Percentiles rank a stretch among this genome's conserved stretches.
Evolutionary conservation across 2,329 filamentous ascomycete genomes (phyloP).

Genomic region (Neurospora sp.): DNA sequence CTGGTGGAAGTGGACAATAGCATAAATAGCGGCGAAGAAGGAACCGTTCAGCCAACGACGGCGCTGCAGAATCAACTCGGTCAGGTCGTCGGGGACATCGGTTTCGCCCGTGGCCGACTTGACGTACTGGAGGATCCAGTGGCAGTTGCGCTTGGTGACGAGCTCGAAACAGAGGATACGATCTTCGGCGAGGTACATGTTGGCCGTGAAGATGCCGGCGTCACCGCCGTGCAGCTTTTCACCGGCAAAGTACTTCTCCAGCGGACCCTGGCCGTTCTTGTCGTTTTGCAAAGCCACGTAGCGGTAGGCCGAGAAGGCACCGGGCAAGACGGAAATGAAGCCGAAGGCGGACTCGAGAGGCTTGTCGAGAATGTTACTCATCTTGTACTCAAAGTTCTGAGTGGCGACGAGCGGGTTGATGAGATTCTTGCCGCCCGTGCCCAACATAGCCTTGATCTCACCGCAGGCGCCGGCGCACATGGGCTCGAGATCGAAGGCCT

Average conservation of each 20-base stretch:
- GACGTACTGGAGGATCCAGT: conserved; percentile 97
- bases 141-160: conserved; percentile 92
- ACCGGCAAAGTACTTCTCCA: conserved; percentile 95
- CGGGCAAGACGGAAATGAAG: conserved; percentile 92
- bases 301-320: conserved; percentile 96
- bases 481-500: conserved; percentile 93
- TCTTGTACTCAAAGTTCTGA: conserved; percentile 99
- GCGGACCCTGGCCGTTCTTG: conserved; percentile 81
- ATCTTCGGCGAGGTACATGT: conserved; percentile 99
- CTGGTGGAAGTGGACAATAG: conserved; percentile 89
- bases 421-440: conserved; percentile 71
- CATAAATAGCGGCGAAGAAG: conserved; percentile 96
- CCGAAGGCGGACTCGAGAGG: conserved; percentile 94
- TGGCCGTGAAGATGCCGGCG: conserved; percentile 94
- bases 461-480: conserved; percentile 97
- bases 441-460: conserved; percentile 98
- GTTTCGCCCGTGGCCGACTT: conserved; percentile 96
- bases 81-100: conserved; percentile 88
- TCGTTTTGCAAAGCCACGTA: conserved; percentile 94
- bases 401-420: conserved; percentile 90
- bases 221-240: conserved; percentile 91
- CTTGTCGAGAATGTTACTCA: conserved; percentile 98
- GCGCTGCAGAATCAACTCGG: conserved; percentile 89
- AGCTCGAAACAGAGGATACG: conserved; percentile 98
- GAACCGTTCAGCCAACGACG: conserved; percentile 96